These are phyloP conservation scores for Leishmania mexicana DNA, from an alignment of 208 protist genomes.

Conservation along the genomic window DNA sequence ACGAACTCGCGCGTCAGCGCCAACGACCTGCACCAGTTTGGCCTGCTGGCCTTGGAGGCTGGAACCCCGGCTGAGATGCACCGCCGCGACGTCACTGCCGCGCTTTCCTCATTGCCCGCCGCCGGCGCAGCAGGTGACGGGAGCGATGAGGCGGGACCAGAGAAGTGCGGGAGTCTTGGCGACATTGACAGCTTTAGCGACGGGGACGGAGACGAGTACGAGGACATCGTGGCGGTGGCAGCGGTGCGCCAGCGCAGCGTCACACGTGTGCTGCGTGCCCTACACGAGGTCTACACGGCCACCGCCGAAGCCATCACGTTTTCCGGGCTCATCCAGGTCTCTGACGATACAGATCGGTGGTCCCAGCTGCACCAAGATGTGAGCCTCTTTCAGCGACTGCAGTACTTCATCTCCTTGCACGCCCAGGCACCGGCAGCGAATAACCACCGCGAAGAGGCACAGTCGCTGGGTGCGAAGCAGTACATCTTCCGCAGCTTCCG, in stretches of 20 bases:
- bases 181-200: slow-evolving; percentile 24
- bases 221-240: slow-evolving; percentile 12
- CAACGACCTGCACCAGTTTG: slow-evolving; percentile 63
- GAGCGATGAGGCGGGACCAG: neutral
- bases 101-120: neutral
- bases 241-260: slow-evolving; percentile 59
- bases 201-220: slow-evolving; percentile 27
- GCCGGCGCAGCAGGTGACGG: neutral
- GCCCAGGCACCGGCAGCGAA: neutral
- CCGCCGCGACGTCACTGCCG: slow-evolving; percentile 39
- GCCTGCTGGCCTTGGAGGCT: slow-evolving; percentile 60
- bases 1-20: slow-evolving; percentile 66
- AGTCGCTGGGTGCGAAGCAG: neutral
- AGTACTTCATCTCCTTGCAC: slow-evolving; percentile 44
- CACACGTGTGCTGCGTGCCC: slow-evolving; percentile 45
- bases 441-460: neutral
- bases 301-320: slow-evolving; percentile 66
- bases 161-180: slow-evolving; percentile 8
- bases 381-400: slow-evolving; percentile 57
- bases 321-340: slow-evolving; percentile 42
- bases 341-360: slow-evolving; percentile 43
- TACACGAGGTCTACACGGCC: slow-evolving; percentile 60
- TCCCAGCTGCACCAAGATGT: slow-evolving; percentile 39
- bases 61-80: slow-evolving; percentile 48
- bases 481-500: slow-evolving; percentile 37